phyloP scores from a whole-genome alignment of 208 protist species.

The Leishmania arabica region DNA sequence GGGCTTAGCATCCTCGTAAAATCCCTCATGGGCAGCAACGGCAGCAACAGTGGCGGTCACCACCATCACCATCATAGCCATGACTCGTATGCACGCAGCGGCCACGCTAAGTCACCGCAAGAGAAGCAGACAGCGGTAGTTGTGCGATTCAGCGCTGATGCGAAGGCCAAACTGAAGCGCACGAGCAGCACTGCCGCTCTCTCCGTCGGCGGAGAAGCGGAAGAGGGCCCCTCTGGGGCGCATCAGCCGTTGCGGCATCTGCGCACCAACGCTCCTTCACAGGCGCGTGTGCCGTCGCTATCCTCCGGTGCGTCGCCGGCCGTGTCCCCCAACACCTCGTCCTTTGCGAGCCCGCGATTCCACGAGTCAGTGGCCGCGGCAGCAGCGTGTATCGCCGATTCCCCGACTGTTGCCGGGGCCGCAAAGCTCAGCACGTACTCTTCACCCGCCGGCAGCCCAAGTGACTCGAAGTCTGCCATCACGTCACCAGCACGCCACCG shows the following conservation, averaged over 20 bases:
- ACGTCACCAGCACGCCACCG: neutral
- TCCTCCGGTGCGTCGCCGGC: constrained; percentile 17
- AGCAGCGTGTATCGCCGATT: neutral
- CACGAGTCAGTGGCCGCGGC: neutral
- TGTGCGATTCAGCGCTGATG: constrained; percentile 1
- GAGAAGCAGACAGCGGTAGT: constrained; percentile 5
- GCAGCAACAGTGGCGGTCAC: neutral
- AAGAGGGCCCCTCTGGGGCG: neutral
- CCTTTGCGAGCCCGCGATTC: constrained; percentile 17
- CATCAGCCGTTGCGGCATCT: neutral
- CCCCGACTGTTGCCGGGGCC: neutral
- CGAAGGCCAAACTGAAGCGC: constrained; percentile 7
- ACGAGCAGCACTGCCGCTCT: constrained; percentile 1
- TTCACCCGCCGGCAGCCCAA: neutral
- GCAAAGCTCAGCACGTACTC: constrained; percentile 5
- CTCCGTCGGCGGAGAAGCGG: neutral
- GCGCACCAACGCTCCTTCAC: neutral
- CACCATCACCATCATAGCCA: constrained; percentile 2
- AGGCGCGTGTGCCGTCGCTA: constrained; percentile 4
- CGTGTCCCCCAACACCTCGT: constrained; percentile 16
- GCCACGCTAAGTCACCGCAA: neutral
- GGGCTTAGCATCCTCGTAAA: constrained; percentile 38
- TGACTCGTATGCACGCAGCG: neutral
- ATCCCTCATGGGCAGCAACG: constrained; percentile 24
- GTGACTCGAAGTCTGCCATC: neutral